Conservation (phyloP, 495 filamentous ascomycete genomes). For the Podospora didyma region DNA sequence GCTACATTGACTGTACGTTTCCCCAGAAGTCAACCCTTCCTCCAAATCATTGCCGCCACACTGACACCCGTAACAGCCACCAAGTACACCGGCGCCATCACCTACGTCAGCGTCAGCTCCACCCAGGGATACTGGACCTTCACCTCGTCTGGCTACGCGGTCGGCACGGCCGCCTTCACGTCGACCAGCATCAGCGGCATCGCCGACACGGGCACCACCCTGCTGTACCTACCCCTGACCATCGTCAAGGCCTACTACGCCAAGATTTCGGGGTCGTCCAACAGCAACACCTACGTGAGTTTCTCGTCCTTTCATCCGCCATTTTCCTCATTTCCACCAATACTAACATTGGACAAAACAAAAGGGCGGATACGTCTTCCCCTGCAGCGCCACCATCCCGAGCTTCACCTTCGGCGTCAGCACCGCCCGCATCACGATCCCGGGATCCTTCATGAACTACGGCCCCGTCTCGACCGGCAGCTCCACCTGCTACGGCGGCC, state of each 20-base stretch:
- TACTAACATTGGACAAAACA: too few relatives aligned
- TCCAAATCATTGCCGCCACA: too few relatives aligned
- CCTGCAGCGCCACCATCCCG: conserved; percentile 60
- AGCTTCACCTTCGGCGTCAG: conserved; percentile 59
- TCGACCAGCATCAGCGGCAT: conserved; percentile 47
- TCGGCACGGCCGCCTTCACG: conserved; percentile 44
- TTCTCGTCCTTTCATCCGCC: too few relatives aligned
- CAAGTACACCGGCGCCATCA: conserved; percentile 62
- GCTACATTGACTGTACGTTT: conserved; percentile 72
- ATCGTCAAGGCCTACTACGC: conserved; percentile 65
- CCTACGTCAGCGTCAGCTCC: conserved; percentile 57
- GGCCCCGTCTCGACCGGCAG: conserved; percentile 30
- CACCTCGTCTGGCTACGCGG: conserved; percentile 56
- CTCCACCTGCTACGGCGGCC: conserved; percentile 51
- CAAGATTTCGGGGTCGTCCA: conserved; percentile 49
- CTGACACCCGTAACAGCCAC: too few relatives aligned
- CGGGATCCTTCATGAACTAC: conserved; percentile 56
- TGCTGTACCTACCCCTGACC: conserved; percentile 56
- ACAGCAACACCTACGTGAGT: conserved; percentile 40
- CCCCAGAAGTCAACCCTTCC: too few relatives aligned
- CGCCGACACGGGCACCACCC: conserved; percentile 71
- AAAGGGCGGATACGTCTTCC: conserved; percentile 72
- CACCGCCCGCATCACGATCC: conserved; percentile 48
- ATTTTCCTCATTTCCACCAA: too few relatives aligned
- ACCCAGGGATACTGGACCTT: conserved; percentile 71